Conservation (phyloP, 2,329 filamentous ascomycete genomes). For the Diaporthe caulivora region DNA sequence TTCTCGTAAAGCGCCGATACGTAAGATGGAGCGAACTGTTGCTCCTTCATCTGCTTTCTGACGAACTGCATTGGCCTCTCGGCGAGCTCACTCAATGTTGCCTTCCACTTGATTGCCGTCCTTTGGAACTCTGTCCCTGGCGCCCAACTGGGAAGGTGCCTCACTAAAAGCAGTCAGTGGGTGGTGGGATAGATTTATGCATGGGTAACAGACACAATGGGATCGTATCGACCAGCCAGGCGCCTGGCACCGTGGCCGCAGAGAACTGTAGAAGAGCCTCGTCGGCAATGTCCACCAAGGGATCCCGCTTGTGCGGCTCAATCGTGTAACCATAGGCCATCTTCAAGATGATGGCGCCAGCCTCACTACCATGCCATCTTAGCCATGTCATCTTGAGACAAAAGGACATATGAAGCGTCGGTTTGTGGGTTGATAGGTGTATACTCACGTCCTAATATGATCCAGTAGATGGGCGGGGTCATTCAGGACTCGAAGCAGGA, state of each 20-base stretch:
- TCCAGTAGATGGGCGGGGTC: slow-evolving; percentile 6
- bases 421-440: not conserved
- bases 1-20: slow-evolving; percentile 28
- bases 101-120: slow-evolving; percentile 46
- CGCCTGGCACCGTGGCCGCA: slow-evolving; percentile 45
- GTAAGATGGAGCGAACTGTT: slow-evolving; percentile 3
- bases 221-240: slow-evolving; percentile 51
- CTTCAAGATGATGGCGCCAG: slow-evolving; percentile 36
- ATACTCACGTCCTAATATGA: slow-evolving; percentile 24
- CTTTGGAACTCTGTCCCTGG: slow-evolving; percentile 49
- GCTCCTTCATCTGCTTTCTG: slow-evolving; percentile 28
- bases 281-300: slow-evolving; percentile 48
- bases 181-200: not conserved
- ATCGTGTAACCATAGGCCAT: slow-evolving; percentile 50
- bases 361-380: slow-evolving; percentile 15
- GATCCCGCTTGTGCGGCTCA: slow-evolving; percentile 47
- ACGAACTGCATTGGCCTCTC: slow-evolving; percentile 50
- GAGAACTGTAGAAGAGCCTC: slow-evolving; percentile 48
- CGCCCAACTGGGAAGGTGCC: slow-evolving; percentile 47
- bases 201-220: slow-evolving; percentile 41
- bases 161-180: slow-evolving; percentile 44
- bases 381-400: not conserved
- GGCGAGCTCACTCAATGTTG: slow-evolving; percentile 38
- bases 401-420: not conserved
- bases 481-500: slow-evolving; percentile 22